Evolutionary conservation across 441 rosid species (phyloP), one percentile per base, ranked within the genome.

Genomic region (Kokia cookei): DNA sequence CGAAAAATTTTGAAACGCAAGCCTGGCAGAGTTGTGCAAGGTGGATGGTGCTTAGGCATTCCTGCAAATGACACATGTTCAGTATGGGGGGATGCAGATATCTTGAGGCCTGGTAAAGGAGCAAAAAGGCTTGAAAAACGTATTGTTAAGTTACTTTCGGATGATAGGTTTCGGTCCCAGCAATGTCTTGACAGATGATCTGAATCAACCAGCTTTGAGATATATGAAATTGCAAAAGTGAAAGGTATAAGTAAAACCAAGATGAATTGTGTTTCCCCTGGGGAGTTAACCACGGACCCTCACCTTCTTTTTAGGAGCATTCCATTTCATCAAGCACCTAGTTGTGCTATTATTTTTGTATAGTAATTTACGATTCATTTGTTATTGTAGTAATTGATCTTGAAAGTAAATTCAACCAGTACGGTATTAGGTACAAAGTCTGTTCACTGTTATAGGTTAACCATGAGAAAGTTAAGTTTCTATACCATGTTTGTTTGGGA

Each of bases 31-130:
- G 87, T 86, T 57, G 90, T 87, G 51, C 91, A 93, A 29, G 99
- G 61, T 57, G 99, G 99, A 55, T 96, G 99, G 99, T 93, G 99
- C 87, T 77, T 96, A 70, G 98, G 90, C 48, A 88, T 88, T 32
- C 77, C 87, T 27, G 77, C 73, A 35, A 88, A 86, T 22, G 79
- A 78, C 66, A 74, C 86, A 0, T 93, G 97, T 78, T 86, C 88
- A 35, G 82, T 86, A 19, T 93, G 98, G 99, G 98, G 98, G 2
- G 90, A 93, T 82, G 93, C 97, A 7, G 86, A 90, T 78, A 78
- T 96, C 72, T 73, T 93, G 72, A 84, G 97, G 48, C 97, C 98
- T 1, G 92, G 98, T 63, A 81, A 90, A 5, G 97, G 97, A 54
- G 83, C 98, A 14, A 84, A 78, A 58, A 91, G 96, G 73, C 98